Base-by-base conservation (phyloP, 2,329 filamentous ascomycete species). In the Apiospora kogelbergensis region DNA sequence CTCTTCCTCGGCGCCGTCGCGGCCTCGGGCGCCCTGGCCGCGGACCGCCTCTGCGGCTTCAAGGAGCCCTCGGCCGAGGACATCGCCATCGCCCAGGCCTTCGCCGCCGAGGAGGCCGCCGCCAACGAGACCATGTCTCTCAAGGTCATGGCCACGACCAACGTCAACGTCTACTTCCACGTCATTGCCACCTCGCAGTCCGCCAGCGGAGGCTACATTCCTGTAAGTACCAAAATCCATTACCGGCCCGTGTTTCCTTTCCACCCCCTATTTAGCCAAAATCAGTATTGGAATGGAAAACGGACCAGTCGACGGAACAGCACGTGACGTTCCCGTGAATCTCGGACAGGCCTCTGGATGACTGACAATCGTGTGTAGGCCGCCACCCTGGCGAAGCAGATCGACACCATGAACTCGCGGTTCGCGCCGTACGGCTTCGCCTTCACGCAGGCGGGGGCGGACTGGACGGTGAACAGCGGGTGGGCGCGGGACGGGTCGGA, bases 401-500 rank as follows among this genome's bases (percentile, higher is more conserved):
- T 84, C 24, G 68, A 74, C 11, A 77, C 80, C 17, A 72, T 85
- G 70, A 85, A 85, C 71, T 57, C 73, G 0, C 80, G 81, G 26
- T 85, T 79, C 69, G 78, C 76, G 15, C 76, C 79, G 1, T 76
- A 82, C n/a, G 78, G 78, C 45, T 76, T 84, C 70, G 71, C 72
- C 1, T 85, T 85, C 75, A 76, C 76, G 10, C 78, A 83, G 67
- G 74, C 79, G 9, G 79, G 77, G 45, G 81, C 74, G 30, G 78
- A 78, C 41, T 79, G 77, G 63, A 82, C 83, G 44, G 74, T 83
- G 74, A 84, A 85, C 76, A 41, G 73, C 24, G 73, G 72, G 69
- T 85, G 82, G 81, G 81, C 81, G 41, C 70, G 66, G 24, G 81
- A 79, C 17, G 72, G 73, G 1, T 69, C 72, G 10, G 78, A 81